Conservation (phyloP, 2,329 filamentous ascomycete genomes). For the Incumbomyces delicatus region DNA sequence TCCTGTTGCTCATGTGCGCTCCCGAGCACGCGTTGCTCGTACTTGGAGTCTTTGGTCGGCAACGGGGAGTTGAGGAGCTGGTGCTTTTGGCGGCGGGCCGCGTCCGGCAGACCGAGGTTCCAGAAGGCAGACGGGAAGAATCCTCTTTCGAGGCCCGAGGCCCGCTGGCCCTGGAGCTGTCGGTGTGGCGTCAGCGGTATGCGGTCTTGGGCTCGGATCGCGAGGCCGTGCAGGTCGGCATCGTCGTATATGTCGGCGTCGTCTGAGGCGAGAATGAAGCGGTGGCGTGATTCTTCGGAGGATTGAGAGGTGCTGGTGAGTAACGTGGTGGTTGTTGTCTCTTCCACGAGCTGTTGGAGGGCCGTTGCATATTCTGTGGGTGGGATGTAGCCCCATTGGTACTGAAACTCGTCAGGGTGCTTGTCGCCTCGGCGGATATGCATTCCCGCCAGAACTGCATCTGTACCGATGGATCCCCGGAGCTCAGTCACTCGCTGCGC, state of each 20-base stretch:
- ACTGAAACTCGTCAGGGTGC: slow-evolving; percentile 68
- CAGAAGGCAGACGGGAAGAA: slow-evolving; percentile 78
- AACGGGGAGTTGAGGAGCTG: slow-evolving; percentile 8
- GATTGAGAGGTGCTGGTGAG: slow-evolving; percentile 11
- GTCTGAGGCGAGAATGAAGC: slow-evolving; percentile 62
- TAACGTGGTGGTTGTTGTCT: slow-evolving; percentile 28
- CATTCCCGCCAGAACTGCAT: slow-evolving; percentile 54
- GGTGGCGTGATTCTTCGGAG: slow-evolving; percentile 9
- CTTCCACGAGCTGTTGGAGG: slow-evolving; percentile 45
- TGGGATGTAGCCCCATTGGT: slow-evolving; percentile 68
- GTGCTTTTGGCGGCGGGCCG: slow-evolving; percentile 21
- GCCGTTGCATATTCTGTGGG: slow-evolving; percentile 55
- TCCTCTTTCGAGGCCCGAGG: slow-evolving; percentile 80
- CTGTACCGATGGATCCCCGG: slow-evolving; percentile 34
- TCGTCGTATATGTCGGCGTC: slow-evolving; percentile 68
- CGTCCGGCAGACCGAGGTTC: slow-evolving; percentile 53
- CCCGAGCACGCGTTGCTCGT: slow-evolving; percentile 1
- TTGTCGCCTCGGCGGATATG: slow-evolving; percentile 74
- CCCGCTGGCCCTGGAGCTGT: slow-evolving; percentile 35
- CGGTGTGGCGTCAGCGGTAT: slow-evolving; percentile 72
- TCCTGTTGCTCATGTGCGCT: not conserved
- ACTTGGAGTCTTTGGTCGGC: slow-evolving; percentile 11
- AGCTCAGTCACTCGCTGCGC: slow-evolving; percentile 49
- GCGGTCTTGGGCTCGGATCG: slow-evolving; percentile 59
- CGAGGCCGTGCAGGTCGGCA: slow-evolving; percentile 36